phyloP scores from a whole-genome alignment of 73 alveolate genomes.

The Tetrahymena elliotti region DNA sequence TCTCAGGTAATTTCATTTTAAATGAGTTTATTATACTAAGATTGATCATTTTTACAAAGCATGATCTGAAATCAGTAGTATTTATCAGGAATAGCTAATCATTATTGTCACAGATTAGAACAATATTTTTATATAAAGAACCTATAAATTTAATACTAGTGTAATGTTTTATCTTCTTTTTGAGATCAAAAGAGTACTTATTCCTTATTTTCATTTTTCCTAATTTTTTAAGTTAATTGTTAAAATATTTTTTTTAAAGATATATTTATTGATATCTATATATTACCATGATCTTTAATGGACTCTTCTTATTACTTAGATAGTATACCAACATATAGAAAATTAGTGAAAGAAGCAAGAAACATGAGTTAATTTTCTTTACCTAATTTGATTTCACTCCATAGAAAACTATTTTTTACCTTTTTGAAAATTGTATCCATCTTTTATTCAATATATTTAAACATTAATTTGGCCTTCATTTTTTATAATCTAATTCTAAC shows the following conservation, averaged over 20 bases:
- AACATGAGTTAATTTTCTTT: background rate
- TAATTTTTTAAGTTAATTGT: background rate
- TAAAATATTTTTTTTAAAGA: background rate
- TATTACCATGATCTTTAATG: background rate
- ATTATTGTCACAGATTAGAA: background rate
- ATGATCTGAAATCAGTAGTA: background rate
- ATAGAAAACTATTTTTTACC: background rate
- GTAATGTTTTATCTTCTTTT: background rate
- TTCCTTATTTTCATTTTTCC: background rate
- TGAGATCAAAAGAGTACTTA: background rate
- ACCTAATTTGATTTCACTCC: background rate
- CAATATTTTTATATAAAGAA: background rate
- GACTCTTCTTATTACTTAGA: background rate
- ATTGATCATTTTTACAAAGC: background rate
- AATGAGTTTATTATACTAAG: background rate
- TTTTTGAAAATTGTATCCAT: background rate
- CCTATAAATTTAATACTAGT: background rate
- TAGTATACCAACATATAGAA: background rate
- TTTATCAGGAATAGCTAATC: background rate
- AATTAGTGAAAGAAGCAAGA: background rate
- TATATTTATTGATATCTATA: too few species aligned
- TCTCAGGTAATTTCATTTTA: background rate
- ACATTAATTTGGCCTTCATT: background rate
- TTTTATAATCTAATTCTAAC: background rate
- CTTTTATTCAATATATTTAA: background rate